Evolutionary conservation across 148 eudicot species (phyloP).

Genomic region (Cornus kousa): DNA sequence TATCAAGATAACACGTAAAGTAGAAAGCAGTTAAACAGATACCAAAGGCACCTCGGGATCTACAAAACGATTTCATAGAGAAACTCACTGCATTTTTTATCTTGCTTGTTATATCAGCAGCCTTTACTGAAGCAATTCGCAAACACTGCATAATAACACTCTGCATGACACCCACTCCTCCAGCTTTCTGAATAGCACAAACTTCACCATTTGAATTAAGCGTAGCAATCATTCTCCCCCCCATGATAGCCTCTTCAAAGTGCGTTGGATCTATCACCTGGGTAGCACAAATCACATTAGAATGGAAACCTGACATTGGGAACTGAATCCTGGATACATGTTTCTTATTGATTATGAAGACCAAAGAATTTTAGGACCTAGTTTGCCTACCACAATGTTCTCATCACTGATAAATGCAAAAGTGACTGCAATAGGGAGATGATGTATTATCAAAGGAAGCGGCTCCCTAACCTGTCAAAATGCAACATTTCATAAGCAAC

Average conservation of each 20-base stretch:
- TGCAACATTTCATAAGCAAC: conserved; percentile 14
- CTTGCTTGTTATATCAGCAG: conserved; percentile 68
- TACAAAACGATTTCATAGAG: not conserved
- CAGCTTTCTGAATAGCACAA: conserved; percentile 93
- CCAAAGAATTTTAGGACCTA: not conserved
- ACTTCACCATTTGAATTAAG: conserved; percentile 80
- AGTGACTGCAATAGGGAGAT: conserved; percentile 88
- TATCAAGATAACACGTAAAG: too few relatives aligned
- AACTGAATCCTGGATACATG: not conserved
- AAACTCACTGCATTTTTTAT: conserved; percentile 71
- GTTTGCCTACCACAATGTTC: conserved; percentile 58
- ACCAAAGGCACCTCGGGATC: not conserved
- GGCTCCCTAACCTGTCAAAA: conserved; percentile 75
- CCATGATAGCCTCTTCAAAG: conserved; percentile 81
- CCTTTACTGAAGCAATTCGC: conserved; percentile 77
- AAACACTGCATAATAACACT: conserved; percentile 72
- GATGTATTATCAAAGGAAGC: conserved; percentile 73
- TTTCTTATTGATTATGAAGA: conserved; percentile 1
- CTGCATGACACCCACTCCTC: conserved; percentile 70
- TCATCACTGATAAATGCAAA: conserved; percentile 70
- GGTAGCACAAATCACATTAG: conserved; percentile 15
- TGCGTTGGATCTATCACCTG: conserved; percentile 89
- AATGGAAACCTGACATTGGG: not conserved
- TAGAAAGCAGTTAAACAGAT: not conserved
- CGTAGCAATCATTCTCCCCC: conserved; percentile 76